Percentiles rank a stretch among this genome's conserved stretches.
Conservation (phyloP, 345 rosid species). For the Brassica napus region Da-Ae NC_063447.1:53795001-53795500, state of each 20-base stretch:
- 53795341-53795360: constrained; percentile 92
- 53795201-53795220: not conserved
- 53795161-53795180: not conserved
- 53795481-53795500: constrained; percentile 94
- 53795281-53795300: constrained; percentile 86
- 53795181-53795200: not conserved
- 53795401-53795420: constrained; percentile 96
- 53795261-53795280: constrained; percentile 42
- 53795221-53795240: not conserved
- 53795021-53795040: constrained; percentile 56
- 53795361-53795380: constrained; percentile 95
- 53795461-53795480: constrained; percentile 91
- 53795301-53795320: constrained; percentile 85
- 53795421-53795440: constrained; percentile 81
- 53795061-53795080: constrained; percentile 92
- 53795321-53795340: constrained; percentile 92
- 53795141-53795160: not conserved
- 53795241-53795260: constrained; percentile 2
- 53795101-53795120: not conserved
- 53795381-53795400: constrained; percentile 91
- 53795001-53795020: constrained; percentile 75
- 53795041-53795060: constrained; percentile 81
- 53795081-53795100: constrained; percentile 57
- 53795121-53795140: not conserved
- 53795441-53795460: constrained; percentile 92